Conservation (phyloP, 1,284 basidiomycete species). For the Chalciporus sp. region DNA sequence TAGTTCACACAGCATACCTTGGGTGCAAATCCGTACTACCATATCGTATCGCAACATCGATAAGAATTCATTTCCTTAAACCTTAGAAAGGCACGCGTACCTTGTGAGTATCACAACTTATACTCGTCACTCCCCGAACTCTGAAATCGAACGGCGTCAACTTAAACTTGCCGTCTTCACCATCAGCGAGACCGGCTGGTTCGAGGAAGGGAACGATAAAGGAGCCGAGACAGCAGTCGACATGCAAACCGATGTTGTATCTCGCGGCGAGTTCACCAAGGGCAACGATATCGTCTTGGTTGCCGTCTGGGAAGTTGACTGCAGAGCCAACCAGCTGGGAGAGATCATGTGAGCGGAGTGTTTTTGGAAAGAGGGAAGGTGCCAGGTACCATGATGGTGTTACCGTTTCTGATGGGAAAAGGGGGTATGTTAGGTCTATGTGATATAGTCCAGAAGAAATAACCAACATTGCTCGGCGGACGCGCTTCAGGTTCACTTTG, state of each 20-base stretch:
- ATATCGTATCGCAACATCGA: too few relatives aligned
- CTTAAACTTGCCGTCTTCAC: slow-evolving; percentile 53
- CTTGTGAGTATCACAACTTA: slow-evolving; percentile 93
- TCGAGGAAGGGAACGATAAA: slow-evolving; percentile 93
- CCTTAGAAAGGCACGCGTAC: slow-evolving; percentile 40
- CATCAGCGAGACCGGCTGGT: slow-evolving; percentile 51
- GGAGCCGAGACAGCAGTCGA: slow-evolving; percentile 91
- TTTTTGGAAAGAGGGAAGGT: background rate
- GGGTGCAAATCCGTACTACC: slow-evolving; percentile 87
- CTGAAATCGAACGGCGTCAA: slow-evolving; percentile 82
- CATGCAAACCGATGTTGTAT: slow-evolving; percentile 87
- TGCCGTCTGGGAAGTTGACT: slow-evolving; percentile 91
- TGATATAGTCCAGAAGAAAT: background rate
- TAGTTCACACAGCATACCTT: slow-evolving; percentile 51
- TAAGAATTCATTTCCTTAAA: slow-evolving; percentile 9
- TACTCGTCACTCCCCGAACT: slow-evolving; percentile 87
- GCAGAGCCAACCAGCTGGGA: slow-evolving; percentile 85
- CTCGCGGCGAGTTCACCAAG: slow-evolving; percentile 78
- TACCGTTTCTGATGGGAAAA: slow-evolving; percentile 59
- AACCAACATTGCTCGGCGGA: slow-evolving; percentile 84
- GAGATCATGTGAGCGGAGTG: background rate
- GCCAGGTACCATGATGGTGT: slow-evolving; percentile 73
- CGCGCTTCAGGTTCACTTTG: slow-evolving; percentile 76
- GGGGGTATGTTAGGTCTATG: background rate
- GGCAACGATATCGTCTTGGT: slow-evolving; percentile 85